phyloP scores from a whole-genome alignment of 2,329 filamentous ascomycete genomes.

The Neophaeococcomyces mojaviensis region DNA sequence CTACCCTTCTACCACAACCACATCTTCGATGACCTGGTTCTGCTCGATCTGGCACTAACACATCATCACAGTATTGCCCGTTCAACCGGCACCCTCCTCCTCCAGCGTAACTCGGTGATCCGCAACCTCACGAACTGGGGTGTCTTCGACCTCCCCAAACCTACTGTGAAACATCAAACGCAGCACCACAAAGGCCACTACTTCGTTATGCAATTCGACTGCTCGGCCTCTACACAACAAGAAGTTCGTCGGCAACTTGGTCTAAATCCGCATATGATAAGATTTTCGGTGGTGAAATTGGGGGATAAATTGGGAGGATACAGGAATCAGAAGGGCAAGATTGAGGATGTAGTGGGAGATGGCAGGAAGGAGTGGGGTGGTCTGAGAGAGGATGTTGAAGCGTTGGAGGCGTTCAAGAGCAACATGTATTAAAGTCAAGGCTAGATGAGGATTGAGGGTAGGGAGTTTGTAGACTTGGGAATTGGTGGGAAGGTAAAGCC shows the following conservation, averaged over 20 bases:
- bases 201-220: conserved; percentile 96
- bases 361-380: conserved; percentile 42
- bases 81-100: conserved; percentile 73
- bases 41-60: too few relatives aligned
- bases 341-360: conserved; percentile 50
- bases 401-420: not conserved
- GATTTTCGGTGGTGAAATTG: conserved; percentile 78
- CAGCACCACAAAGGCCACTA: conserved; percentile 83
- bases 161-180: conserved; percentile 71
- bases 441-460: too few relatives aligned
- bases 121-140: conserved; percentile 95
- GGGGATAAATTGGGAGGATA: conserved; percentile 60
- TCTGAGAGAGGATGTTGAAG: not conserved
- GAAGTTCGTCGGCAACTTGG: conserved; percentile 67
- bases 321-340: conserved; percentile 38
- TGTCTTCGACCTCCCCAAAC: conserved; percentile 74
- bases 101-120: conserved; percentile 77
- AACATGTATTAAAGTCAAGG: too few relatives aligned
- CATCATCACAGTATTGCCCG: conserved; percentile 68
- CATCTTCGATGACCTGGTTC: too few relatives aligned
- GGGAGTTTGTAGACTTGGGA: too few relatives aligned
- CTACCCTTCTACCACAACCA: conserved; percentile 10
- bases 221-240: conserved; percentile 65
- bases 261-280: conserved; percentile 84
- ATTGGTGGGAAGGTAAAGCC: too few relatives aligned